Evolutionary conservation across 2,329 filamentous ascomycete genomes (phyloP), one percentile per base, ranked within the genome.

Genomic region (Venturia aucupariae): DNA sequence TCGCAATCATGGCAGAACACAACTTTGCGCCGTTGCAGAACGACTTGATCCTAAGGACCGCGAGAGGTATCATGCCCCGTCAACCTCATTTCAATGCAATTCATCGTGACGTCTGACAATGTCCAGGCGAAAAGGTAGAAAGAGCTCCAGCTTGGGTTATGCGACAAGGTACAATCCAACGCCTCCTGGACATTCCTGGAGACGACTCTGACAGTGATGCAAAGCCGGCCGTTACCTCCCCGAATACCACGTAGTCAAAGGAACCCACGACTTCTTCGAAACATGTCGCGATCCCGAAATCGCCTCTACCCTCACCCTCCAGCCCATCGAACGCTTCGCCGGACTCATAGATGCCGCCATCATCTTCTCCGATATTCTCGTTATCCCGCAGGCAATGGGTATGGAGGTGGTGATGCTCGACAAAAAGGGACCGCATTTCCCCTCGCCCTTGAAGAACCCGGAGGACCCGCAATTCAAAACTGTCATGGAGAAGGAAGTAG

Each of bases 321-420:
- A 99, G 77, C 94, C 94, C 63, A 87, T 99, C 71, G 92, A 97
- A 71, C 91, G 94, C 63, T 99, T 87, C 74, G 87, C 84, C 51
- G 92, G 92, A 54, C 87, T 99, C 67, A 86, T 99, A 70, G 94
- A 99, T 76, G 93, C 92, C 35, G 92, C 94, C 66, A 99, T 99
- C 72, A 99, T 99, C 76, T 99, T 99, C 82, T 96, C 91, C 65
- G 94, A 99, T 75, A 99, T 99, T 69, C 85, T 99, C 44, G 94
- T 99, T 57, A 92, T 99, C 67, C 94, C 94, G 0, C 94, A 99
- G 79, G 94, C 94, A 39, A 90, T 99, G 86, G 94, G 94, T 0
- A 99, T 99, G 94, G 82, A 83, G n/a, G 94, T 99, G 35, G 90
- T 97, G 76, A 99, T 99, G 94, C 83, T 97, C 13, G 92, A 97